phyloP scores from a whole-genome alignment of 2,329 filamentous ascomycete genomes.

The Diplocarpon mali region DNA sequence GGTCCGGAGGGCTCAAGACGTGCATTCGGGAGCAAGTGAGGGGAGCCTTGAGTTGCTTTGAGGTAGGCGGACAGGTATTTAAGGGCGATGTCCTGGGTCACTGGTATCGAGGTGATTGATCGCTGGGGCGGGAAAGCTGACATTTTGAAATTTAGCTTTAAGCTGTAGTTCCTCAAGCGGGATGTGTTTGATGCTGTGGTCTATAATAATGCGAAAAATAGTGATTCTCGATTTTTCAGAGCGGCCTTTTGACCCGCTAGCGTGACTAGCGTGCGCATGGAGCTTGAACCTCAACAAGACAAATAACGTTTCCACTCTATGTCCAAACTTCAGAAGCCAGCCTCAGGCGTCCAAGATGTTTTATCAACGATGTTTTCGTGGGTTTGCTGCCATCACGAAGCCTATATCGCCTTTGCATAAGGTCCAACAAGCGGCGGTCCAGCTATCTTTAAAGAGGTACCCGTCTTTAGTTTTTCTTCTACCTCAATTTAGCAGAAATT shows the following conservation, averaged over 20 bases:
- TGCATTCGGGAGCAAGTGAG: slow-evolving; percentile 27
- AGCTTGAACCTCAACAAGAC: slow-evolving; percentile 3
- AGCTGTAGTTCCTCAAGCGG: not conserved
- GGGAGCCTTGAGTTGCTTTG: slow-evolving; percentile 14
- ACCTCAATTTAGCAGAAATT: not conserved
- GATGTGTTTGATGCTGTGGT: not conserved
- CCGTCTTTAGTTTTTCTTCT: not conserved
- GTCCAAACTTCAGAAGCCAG: too few relatives aligned
- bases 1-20: slow-evolving; percentile 26
- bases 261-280: not conserved
- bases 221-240: not conserved
- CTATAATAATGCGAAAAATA: not conserved
- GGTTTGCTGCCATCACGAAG: slow-evolving; percentile 13
- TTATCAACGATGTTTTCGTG: slow-evolving; percentile 22
- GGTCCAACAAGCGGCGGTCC: slow-evolving; percentile 4
- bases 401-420: slow-evolving; percentile 7
- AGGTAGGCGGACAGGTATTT: slow-evolving; percentile 25
- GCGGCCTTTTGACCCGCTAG: slow-evolving; percentile 16
- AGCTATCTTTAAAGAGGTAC: slow-evolving; percentile 18
- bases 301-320: too few relatives aligned
- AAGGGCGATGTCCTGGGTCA: slow-evolving; percentile 22
- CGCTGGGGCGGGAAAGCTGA: slow-evolving; percentile 25
- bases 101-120: slow-evolving; percentile 19
- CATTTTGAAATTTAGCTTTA: slow-evolving; percentile 14
- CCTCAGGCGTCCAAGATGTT: slow-evolving; percentile 18